Evolutionary conservation across 1,139 yeast species (phyloP), one percentile per base, ranked within the genome.

Genomic region (Debaryomyces udenii): DNA sequence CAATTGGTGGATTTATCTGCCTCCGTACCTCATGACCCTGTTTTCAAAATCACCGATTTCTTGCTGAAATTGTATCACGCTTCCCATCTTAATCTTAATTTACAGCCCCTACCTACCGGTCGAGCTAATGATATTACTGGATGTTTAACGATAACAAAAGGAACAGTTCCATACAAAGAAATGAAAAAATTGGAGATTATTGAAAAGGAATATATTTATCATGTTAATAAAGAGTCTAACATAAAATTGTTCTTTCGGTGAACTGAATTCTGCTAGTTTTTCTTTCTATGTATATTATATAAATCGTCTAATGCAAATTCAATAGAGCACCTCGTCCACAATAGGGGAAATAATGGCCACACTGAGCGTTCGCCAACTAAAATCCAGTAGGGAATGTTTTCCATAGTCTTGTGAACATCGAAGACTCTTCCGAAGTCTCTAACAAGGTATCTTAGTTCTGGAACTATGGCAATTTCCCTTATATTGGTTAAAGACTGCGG

Each of bases 291-390:
- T 47, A 74, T 63, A 61, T 75, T 78, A 57, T 82, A 81, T 52
- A 83, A 73, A 58, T 85, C 90, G 59, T 91, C 96, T 44, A 93
- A 70, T 24, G 91, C 86, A 66, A 86, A 87, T 65, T 93, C 99
- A 43, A 91, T 86, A 1, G 93, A 81, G 55, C 97, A 88, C 41
- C 99, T 70, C 0, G 96, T 86, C 81, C 91, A 84, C 32, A 94
- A 70, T 34, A 91, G 69, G 0, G 97, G 89, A 49, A 89, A 74
- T 45, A 88, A 78, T 1, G 96, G 96, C 99, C 99, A 93, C 0
- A 91, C 90, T 37, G 96, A 86, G 49, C 86, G 74, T 61, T 91
- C 98, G 3, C 99, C 99, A 26, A 91, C 90, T 40, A 78, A 68
- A 2, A 90, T 81, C 96, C 98, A 91, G 56, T 89, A 89, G 2